Evolutionary conservation across 257 asterid species (phyloP).

Genomic region (Capsicum pubescens): DNA sequence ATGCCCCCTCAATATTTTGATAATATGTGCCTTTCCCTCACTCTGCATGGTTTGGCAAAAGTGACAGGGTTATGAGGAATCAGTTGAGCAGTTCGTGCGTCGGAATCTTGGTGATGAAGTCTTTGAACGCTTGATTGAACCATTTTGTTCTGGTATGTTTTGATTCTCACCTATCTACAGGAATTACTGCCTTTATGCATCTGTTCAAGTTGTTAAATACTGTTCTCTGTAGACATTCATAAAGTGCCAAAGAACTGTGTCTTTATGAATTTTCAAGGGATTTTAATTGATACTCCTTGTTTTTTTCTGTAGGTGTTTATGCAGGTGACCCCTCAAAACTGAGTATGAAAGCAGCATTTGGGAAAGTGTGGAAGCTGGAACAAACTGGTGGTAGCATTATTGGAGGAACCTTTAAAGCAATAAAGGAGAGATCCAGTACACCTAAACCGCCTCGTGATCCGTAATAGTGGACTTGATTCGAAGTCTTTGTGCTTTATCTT

Average conservation of each 20-base stretch:
- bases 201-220: not conserved
- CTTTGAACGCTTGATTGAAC: conserved; percentile 96
- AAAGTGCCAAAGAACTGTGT: not conserved
- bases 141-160: conserved; percentile 88
- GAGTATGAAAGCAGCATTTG: conserved; percentile 98
- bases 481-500: conserved; percentile 30
- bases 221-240: not conserved
- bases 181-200: not conserved
- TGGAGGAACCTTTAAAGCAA: conserved; percentile 88
- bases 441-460: conserved; percentile 80
- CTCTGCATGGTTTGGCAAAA: conserved; percentile 47
- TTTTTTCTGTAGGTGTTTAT: conserved; percentile 69
- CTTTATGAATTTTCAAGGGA: not conserved
- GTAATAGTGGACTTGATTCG: conserved; percentile 50
- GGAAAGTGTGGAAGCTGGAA: conserved; percentile 97
- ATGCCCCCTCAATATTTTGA: not conserved
- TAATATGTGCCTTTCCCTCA: conserved; percentile 35
- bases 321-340: conserved; percentile 97
- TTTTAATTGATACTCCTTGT: not conserved
- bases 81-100: conserved; percentile 94
- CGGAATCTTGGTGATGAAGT: conserved; percentile 94
- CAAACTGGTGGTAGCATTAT: conserved; percentile 92
- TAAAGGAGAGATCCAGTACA: conserved; percentile 60
- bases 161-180: not conserved
- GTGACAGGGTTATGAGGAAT: conserved; percentile 93